phyloP scores from a whole-genome alignment of 2,329 filamentous ascomycete species.

The Colletotrichum sp. region DNA sequence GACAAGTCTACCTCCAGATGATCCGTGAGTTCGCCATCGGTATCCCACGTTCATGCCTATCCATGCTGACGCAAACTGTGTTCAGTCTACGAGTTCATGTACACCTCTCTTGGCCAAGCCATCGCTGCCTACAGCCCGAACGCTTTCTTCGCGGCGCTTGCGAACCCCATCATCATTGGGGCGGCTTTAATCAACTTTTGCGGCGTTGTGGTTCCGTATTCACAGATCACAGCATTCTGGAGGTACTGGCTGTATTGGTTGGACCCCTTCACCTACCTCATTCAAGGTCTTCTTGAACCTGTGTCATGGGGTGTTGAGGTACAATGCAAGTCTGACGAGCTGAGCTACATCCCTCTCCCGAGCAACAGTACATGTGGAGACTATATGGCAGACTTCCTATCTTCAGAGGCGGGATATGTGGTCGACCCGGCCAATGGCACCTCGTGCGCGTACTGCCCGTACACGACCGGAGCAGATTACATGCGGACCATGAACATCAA shows the following conservation, averaged over 20 bases:
- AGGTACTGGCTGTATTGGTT: slow-evolving; percentile 43
- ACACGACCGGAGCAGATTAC: slow-evolving; percentile 23
- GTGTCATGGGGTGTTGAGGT: slow-evolving; percentile 43
- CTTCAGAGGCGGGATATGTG: background rate
- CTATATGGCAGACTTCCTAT: background rate
- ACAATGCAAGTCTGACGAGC: slow-evolving; percentile 35
- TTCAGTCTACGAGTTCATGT: slow-evolving; percentile 41
- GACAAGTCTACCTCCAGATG: slow-evolving; percentile 32
- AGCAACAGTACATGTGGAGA: background rate
- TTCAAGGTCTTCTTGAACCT: slow-evolving; percentile 40
- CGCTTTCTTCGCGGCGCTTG: slow-evolving; percentile 51
- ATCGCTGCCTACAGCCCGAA: slow-evolving; percentile 56
- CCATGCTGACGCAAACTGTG: slow-evolving; percentile 8
- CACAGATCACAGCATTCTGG: slow-evolving; percentile 27
- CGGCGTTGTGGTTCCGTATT: slow-evolving; percentile 28
- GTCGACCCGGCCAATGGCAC: background rate
- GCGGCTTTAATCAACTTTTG: slow-evolving; percentile 38
- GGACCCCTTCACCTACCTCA: slow-evolving; percentile 46
- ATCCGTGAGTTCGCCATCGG: slow-evolving; percentile 35
- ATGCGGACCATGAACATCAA: slow-evolving; percentile 23
- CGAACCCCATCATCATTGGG: slow-evolving; percentile 49
- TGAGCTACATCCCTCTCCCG: slow-evolving; percentile 1
- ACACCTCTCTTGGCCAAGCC: slow-evolving; percentile 45
- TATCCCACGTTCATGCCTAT: slow-evolving; percentile 42
- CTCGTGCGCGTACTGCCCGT: slow-evolving; percentile 18